These are phyloP conservation scores for Cicer chorassanicum DNA, from an alignment of 306 rosid species.

Conservation along the genomic window DNA sequence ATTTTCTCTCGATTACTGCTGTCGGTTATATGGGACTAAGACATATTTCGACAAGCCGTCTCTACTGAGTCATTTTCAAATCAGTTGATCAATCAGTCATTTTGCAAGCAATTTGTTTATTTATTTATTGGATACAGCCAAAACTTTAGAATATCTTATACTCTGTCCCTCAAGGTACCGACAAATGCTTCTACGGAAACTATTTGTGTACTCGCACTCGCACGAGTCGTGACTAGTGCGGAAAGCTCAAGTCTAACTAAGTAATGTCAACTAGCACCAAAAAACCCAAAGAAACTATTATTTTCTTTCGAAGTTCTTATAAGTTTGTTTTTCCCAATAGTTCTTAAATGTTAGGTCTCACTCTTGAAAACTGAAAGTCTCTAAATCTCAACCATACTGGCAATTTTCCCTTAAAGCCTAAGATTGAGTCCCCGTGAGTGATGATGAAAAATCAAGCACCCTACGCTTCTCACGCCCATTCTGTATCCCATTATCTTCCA, in stretches of 20 bases:
- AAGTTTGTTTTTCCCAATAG: too few relatives aligned
- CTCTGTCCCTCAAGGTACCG: background rate
- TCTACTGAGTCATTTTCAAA: background rate
- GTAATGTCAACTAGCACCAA: background rate
- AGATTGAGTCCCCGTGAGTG: background rate
- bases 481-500: constrained; percentile 17
- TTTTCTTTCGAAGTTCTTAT: background rate
- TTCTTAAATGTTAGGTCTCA: background rate
- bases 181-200: background rate
- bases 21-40: background rate
- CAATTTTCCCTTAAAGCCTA: background rate
- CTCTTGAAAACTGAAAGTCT: constrained; percentile 1
- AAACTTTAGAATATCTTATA: background rate
- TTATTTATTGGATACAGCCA: background rate
- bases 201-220: background rate
- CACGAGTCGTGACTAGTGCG: too few relatives aligned
- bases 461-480: background rate
- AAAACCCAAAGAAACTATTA: background rate
- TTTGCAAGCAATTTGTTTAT: background rate
- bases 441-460: constrained; percentile 17
- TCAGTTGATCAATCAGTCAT: background rate
- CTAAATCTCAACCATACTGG: background rate
- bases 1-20: background rate
- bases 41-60: background rate
- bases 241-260: background rate